phyloP scores from a whole-genome alignment of 2,329 filamentous ascomycete genomes.

The Aspergillus unguis region DNA sequence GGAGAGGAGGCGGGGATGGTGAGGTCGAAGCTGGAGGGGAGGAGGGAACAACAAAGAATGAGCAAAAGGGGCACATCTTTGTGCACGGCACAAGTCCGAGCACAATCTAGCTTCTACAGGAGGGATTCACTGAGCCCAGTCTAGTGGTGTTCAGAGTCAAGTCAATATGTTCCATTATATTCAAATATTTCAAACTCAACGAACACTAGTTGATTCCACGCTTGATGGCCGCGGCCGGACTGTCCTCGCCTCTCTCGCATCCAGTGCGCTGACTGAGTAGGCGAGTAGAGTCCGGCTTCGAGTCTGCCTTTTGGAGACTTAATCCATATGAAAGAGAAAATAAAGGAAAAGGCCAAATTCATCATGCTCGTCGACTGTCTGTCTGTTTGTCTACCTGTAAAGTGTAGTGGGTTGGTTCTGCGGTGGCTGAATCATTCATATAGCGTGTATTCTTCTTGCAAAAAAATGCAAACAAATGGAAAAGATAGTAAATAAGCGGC shows the following conservation, averaged over 20 bases:
- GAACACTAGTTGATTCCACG: neutral
- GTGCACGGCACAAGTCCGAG: too few species aligned
- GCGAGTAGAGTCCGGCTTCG: neutral
- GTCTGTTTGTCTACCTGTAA: slow-evolving; percentile 9
- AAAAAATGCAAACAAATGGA: slow-evolving; percentile 6
- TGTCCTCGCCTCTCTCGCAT: neutral
- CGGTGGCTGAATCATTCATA: neutral
- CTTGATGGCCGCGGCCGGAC: neutral
- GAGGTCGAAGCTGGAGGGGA: too few species aligned
- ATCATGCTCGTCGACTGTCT: neutral
- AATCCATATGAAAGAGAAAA: neutral
- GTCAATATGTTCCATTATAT: neutral
- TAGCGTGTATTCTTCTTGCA: too few species aligned
- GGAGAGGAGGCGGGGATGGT: too few species aligned
- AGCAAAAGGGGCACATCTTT: too few species aligned
- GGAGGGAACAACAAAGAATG: too few species aligned
- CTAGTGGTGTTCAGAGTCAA: too few species aligned
- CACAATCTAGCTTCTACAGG: too few species aligned
- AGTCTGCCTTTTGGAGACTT: neutral
- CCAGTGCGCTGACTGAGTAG: neutral
- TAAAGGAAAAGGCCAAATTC: neutral
- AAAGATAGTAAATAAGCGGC: neutral
- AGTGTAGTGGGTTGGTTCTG: neutral
- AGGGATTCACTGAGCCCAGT: too few species aligned
- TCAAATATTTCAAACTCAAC: neutral